These are phyloP conservation scores for Verticillium nonalfalfae DNA, from an alignment of 2,329 filamentous ascomycete species.

Conservation along the genomic window DNA sequence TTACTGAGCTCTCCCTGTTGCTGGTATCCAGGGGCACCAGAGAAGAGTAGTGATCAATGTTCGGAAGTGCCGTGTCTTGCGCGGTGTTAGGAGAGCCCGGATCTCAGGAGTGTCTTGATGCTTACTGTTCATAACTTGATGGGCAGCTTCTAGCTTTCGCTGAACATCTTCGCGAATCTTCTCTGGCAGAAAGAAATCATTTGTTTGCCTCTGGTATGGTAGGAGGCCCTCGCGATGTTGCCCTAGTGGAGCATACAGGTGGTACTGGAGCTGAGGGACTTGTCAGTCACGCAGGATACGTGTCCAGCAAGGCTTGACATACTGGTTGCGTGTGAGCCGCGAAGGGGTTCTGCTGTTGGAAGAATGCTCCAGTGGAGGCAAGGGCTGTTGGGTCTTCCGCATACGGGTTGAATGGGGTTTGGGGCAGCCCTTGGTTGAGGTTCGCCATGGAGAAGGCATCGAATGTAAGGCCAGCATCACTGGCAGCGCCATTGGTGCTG, in stretches of 20 bases:
- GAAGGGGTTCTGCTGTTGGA: constrained; percentile 50
- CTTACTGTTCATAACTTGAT: constrained; percentile 76
- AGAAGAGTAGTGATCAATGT: constrained; percentile 85
- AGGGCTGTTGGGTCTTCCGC: constrained; percentile 62
- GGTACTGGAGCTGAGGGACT: constrained; percentile 67
- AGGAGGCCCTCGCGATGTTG: constrained; percentile 75
- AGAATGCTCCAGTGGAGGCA: constrained; percentile 56
- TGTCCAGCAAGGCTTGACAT: constrained; percentile 15
- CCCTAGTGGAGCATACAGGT: constrained; percentile 84
- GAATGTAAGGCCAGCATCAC: constrained; percentile 44
- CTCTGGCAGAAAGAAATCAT: constrained; percentile 90
- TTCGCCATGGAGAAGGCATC: constrained; percentile 60
- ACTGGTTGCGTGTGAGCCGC: constrained; percentile 54
- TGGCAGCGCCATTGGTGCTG: constrained; percentile 38
- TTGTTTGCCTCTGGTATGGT: constrained; percentile 77
- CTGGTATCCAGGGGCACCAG: constrained; percentile 82
- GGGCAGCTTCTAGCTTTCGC: constrained; percentile 77
- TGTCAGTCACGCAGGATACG: constrained; percentile 11
- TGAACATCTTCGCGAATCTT: constrained; percentile 82
- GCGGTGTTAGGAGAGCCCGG: no score
- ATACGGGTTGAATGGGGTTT: constrained; percentile 66
- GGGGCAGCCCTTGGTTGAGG: constrained; percentile 44
- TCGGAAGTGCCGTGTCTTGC: constrained; percentile 58
- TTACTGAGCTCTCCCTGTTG: constrained; percentile 68
- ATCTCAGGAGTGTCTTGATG: constrained; percentile 5